phyloP scores from a whole-genome alignment of 1,139 yeast genomes.

The Magnusiomyces paraingens region DNA sequence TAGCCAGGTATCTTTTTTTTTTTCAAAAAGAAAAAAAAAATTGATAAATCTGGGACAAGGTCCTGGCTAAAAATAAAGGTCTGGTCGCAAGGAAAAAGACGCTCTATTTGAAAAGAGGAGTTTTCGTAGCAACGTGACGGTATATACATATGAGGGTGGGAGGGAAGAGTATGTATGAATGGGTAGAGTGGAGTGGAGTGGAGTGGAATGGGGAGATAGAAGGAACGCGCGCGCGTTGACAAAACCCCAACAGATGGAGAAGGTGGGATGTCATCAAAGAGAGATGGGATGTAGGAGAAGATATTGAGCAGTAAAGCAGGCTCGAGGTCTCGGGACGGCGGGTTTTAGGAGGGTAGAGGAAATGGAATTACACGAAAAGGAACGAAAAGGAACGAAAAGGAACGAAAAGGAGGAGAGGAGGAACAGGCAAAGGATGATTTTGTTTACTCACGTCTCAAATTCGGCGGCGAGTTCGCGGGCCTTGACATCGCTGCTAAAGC shows the following conservation, averaged over 20 bases:
- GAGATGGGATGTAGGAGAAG: background rate
- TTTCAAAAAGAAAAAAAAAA: background rate
- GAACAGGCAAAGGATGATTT: too few species aligned
- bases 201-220: too few species aligned
- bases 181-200: too few species aligned
- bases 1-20: background rate
- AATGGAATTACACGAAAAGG: conserved; percentile 7
- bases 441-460: conserved; percentile 55
- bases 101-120: background rate
- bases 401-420: background rate
- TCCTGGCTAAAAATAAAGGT: too few species aligned
- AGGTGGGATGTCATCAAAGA: too few species aligned
- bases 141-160: too few species aligned
- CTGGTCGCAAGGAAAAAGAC: too few species aligned
- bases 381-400: conserved; percentile 7
- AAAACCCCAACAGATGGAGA: background rate
- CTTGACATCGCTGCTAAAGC: conserved; percentile 52
- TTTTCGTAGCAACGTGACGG: too few species aligned
- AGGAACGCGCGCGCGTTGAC: background rate
- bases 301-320: background rate
- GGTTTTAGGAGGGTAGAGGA: too few species aligned
- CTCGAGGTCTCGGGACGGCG: background rate
- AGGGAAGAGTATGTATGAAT: too few species aligned
- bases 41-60: too few species aligned
- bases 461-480: conserved; percentile 65